Base-by-base conservation (phyloP, 768 basidiomycete species). In the Boletus coccyginus region DNA sequence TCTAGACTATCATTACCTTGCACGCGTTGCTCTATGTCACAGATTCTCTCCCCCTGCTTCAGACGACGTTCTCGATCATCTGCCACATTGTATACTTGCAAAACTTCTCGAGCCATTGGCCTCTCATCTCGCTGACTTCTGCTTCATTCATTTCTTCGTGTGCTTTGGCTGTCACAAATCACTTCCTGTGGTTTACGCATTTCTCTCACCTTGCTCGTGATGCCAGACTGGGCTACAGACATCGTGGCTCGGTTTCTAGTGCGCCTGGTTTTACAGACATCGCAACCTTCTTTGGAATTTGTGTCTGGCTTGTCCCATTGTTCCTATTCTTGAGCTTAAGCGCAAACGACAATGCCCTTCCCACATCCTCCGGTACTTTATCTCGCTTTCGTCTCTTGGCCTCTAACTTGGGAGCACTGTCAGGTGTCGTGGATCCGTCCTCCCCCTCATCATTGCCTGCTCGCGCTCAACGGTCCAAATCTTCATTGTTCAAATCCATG, bases 171-270 rank as follows among this genome's bases (percentile, higher is more conserved):
- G 81, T 99, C 54, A 71, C 76, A 1, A 93, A 98, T 75, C 97
- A 98, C 72, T 98, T 98, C 68, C 70, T 92, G 40, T 98, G 95
- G 92, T 99, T 99, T 78, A 93, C 91, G 75, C 82, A 98, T 74
- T 98, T 98, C 71, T 84, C 94, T 42, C 81, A 75, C 31, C 63
- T 87, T 39, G 83, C 87, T 10, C 84, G 83, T 54, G 82, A 87
- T 36, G 82, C 86, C 16, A 76, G 85, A 55, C 82, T 83, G 35
- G 63, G 62, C 29, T 69, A 75, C 39, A 73, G 75, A 31, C 83
- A 84, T 66, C 76, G 81, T 31, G 64, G 70, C 19, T 62, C 73
- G 10, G 65, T 69, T n/a, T 42, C 62, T 24, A 29, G 52, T 24
- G 63, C 68, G 2, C 80, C 77, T 10, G 75, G 78, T 8, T 91